Base-by-base conservation (phyloP, 768 basidiomycete species). In the Tricholoma sp. region DNA sequence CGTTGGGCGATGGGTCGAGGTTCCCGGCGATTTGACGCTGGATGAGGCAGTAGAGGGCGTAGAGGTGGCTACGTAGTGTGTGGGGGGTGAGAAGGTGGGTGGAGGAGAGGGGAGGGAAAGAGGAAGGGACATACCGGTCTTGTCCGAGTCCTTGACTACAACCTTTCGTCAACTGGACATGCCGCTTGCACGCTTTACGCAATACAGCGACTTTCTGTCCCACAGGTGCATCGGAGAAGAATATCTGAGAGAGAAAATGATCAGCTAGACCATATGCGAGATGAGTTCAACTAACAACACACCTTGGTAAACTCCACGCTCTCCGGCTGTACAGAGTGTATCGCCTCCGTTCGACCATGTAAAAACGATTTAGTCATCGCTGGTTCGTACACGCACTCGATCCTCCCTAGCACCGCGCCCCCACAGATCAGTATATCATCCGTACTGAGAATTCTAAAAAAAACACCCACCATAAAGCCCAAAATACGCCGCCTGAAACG, bases 301-400 rank as follows among this genome's bases (percentile, higher is more conserved):
- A 67, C 91, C 82, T 90, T 91, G 9, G 88, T 89, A 63, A 95
- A 97, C 39, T 86, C 79, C 8, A 94, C 89, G 61, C 89, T 91
- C 67, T 90, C 83, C 1, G 86, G 86, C 72, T 94, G 94, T 1
- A 96, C 89, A 0, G 90, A 89, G 18, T 94, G 74, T 61, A 98
- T 96, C 0, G 96, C 91, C 73, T 99, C 96, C 3, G 96, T 99
- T 14, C 96, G 79, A 5, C 96, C 96, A 67, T 98, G 96, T 64
- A 95, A 73, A 73, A 93, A 98, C 4, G 88, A 77, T 73, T 99
- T 99, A 45, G 93, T 98, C 96, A 98, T 99, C 22, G 95, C 96
- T 0, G 96, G 94, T 67, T 98, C 96, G 69, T 99, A 99, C 2
- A 89, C 91, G 71, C 92, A 95, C 68, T 98, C 95, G 52, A 89